Evolutionary conservation across 768 basidiomycete genomes (phyloP), one percentile per base, ranked within the genome.

Genomic region (Chalciporus pseudorubinellus): DNA sequence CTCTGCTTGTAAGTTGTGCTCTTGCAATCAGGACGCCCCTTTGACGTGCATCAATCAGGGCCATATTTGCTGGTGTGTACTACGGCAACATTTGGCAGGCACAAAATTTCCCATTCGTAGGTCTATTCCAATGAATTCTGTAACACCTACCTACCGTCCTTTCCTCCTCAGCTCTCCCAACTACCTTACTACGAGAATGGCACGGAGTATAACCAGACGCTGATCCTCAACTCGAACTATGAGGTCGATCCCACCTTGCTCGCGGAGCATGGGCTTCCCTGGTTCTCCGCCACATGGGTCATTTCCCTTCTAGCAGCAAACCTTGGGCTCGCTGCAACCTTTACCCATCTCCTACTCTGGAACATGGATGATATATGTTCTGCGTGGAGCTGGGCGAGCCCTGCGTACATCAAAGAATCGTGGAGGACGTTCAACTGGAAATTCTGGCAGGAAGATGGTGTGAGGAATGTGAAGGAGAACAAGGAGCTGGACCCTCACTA

Each of bases 81-180:
- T 76, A 76, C 11, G 72, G 59, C 31, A 84, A 86, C 54, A 68
- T 75, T 9, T 85, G 83, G 83, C 64, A 77, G 39, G 76, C 76
- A 2, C 77, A 82, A 59, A 77, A 71, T 57, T 84, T 84, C 72
- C 83, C 84, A 4, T 84, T 83, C 69, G 71, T 75, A 63, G 40
- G 64, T 51, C 2, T 79, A 77, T 66, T 64, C 63, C 36, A 42
- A 36, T 16, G 19, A 44, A 18, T 39, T 3, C 5, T n/a, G 14
- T 6, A 7, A 9, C 22, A 7, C 20, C 8, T 16, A 8, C 26
- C 44, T 14, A 54, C 21, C 4, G 24, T 7, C 3, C 38, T 36
- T 33, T 24, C 29, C 54, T 72, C 3, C 8, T 10, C 28, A 67
- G 63, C 66, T 81, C n/a, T 76, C 77, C 1, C 80, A 82, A 46